phyloP scores from a whole-genome alignment of 176 grass and related monocot species.

The Bolboschoenus planiculmis region DNA sequence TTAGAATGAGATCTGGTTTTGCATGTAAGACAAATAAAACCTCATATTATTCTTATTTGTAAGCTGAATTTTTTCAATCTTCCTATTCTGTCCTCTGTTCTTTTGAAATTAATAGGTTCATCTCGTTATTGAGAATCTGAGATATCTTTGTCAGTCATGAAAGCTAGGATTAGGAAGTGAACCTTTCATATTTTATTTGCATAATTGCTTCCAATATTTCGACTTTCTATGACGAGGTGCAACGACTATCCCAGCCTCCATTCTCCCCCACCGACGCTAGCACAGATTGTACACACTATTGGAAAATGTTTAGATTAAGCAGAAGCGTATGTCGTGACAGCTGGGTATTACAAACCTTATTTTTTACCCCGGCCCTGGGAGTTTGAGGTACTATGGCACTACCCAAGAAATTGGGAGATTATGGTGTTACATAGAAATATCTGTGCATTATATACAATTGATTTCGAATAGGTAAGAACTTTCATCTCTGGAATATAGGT shows the following conservation, averaged over 20 bases:
- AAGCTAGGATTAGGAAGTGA: background rate
- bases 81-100: too few species aligned
- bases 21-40: background rate
- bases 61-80: background rate
- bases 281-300: background rate
- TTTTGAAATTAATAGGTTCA: background rate
- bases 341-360: background rate
- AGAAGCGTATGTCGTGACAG: background rate
- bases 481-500: background rate
- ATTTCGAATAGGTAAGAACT: background rate
- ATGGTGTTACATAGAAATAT: background rate
- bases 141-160: background rate
- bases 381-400: background rate
- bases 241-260: background rate
- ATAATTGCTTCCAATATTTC: background rate
- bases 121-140: background rate
- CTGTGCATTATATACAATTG: background rate
- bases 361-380: background rate
- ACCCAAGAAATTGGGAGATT: background rate
- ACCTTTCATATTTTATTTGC: background rate
- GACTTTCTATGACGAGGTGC: background rate
- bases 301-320: background rate
- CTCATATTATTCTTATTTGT: background rate
- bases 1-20: background rate
- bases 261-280: background rate